phyloP scores from a whole-genome alignment of 441 rosid species.

The Eruca vesicaria region DNA sequence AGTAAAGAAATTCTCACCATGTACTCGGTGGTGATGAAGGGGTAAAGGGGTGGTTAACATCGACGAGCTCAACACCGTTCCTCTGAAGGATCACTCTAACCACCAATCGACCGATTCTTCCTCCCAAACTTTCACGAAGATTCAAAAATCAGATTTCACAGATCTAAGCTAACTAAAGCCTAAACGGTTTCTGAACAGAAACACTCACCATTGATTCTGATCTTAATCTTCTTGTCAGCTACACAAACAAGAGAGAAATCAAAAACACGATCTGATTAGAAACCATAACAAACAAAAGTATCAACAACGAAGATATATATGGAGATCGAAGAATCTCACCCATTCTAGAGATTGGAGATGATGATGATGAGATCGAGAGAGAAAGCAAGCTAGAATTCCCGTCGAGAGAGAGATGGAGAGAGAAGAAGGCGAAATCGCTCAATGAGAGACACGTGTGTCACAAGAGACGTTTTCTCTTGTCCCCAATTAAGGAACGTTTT shows the following conservation, averaged over 20 bases:
- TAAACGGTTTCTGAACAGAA: not conserved
- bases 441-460: no score
- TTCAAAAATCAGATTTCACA: not conserved
- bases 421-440: no score
- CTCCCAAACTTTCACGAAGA: constrained; percentile 58
- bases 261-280: constrained; percentile 13
- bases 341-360: constrained; percentile 5
- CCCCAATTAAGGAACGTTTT: no score
- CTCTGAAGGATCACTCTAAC: constrained; percentile 61
- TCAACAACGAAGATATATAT: no score
- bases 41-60: constrained; percentile 90
- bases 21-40: constrained; percentile 84
- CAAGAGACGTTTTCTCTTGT: no score
- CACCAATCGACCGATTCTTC: constrained; percentile 90
- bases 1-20: constrained; percentile 35
- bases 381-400: no score
- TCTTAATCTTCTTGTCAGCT: constrained; percentile 61
- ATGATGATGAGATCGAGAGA: constrained; percentile 17
- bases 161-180: not conserved
- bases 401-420: no score
- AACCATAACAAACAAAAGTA: not conserved
- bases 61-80: constrained; percentile 82
- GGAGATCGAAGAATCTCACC: no score
- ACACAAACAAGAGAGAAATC: not conserved
- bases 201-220: constrained; percentile 78